Conservation (phyloP, 768 basidiomycete genomes). For the Psilocybe sp. region DNA sequence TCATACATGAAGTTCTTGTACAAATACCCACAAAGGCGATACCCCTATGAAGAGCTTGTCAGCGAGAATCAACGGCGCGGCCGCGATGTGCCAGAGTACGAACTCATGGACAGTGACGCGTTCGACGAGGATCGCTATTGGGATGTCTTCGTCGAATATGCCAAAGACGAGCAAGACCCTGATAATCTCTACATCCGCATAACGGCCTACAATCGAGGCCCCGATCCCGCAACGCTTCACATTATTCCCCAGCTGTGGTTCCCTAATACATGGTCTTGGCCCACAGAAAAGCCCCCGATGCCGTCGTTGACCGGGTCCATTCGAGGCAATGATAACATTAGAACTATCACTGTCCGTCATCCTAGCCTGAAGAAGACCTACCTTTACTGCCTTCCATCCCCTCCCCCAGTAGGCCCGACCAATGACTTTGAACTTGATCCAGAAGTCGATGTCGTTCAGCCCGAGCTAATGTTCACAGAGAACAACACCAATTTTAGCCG, state of each 20-base stretch:
- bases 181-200: slow-evolving; percentile 91
- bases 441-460: slow-evolving; percentile 68
- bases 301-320: slow-evolving; percentile 58
- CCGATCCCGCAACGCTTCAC: slow-evolving; percentile 91
- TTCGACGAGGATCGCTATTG: slow-evolving; percentile 95
- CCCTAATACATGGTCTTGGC: slow-evolving; percentile 99
- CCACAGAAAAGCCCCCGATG: slow-evolving; percentile 59
- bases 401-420: slow-evolving; percentile 79
- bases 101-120: slow-evolving; percentile 87
- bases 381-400: slow-evolving; percentile 88
- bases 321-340: slow-evolving; percentile 45
- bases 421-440: slow-evolving; percentile 63
- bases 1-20: slow-evolving; percentile 99
- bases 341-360: slow-evolving; percentile 71
- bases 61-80: slow-evolving; percentile 78
- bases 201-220: slow-evolving; percentile 94
- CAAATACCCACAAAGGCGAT: slow-evolving; percentile 93
- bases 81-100: slow-evolving; percentile 87
- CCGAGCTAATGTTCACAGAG: slow-evolving; percentile 90
- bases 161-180: slow-evolving; percentile 92
- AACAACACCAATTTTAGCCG: slow-evolving; percentile 96
- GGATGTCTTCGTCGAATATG: slow-evolving; percentile 99
- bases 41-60: slow-evolving; percentile 93
- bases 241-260: slow-evolving; percentile 97
- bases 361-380: slow-evolving; percentile 71